Conservation (phyloP, 208 protist genomes). For the Leishmania guyanensis region DNA sequence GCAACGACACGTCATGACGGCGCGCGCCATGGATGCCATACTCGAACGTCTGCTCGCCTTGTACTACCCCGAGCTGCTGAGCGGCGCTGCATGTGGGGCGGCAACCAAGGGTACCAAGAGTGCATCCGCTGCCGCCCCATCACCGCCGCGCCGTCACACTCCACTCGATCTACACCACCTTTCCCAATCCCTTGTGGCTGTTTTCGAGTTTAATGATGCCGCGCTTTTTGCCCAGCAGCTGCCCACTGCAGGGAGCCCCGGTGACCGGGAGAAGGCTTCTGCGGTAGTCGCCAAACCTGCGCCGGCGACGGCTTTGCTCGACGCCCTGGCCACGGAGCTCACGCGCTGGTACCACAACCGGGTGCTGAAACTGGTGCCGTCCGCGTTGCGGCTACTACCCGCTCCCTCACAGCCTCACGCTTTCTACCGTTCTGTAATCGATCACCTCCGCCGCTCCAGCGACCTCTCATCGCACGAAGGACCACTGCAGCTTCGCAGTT, state of each 20-base stretch:
- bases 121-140: not conserved
- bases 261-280: not conserved
- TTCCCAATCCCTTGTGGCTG: constrained; percentile 16
- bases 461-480: constrained; percentile 56
- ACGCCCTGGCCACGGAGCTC: constrained; percentile 24
- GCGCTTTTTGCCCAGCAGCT: constrained; percentile 18
- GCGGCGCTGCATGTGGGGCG: not conserved
- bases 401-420: constrained; percentile 26
- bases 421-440: constrained; percentile 53
- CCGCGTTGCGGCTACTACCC: constrained; percentile 46
- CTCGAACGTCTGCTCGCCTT: constrained; percentile 45
- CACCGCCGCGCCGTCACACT: not conserved
- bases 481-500: constrained; percentile 33
- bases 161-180: constrained; percentile 27
- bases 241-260: not conserved
- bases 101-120: not conserved
- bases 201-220: constrained; percentile 27
- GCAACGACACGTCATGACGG: constrained; percentile 58
- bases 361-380: constrained; percentile 40
- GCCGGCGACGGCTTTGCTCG: constrained; percentile 11
- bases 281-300: not conserved
- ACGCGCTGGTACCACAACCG: constrained; percentile 32
- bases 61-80: constrained; percentile 33
- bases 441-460: constrained; percentile 50
- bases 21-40: constrained; percentile 52